Evolutionary conservation across 176 grass and related monocot species (phyloP), one percentile per base, ranked within the genome.

Genomic region (Phoenix roebelenii): DNA sequence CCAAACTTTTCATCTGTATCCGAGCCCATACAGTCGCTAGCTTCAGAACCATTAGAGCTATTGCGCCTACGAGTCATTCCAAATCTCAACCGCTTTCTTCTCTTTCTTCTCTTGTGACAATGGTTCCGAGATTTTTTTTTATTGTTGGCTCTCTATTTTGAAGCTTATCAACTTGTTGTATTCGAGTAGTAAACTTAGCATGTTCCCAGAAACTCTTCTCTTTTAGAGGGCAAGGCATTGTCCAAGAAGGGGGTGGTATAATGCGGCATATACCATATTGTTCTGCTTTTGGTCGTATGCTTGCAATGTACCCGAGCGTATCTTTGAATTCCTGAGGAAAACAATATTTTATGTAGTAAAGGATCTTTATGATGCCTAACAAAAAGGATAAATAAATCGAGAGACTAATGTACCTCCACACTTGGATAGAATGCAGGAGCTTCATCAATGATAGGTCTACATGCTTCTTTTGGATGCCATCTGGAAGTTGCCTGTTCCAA

Each of bases 91-190:
- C 84, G 75, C 66, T 88, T 91, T 88, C 84, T 85, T 67, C 80
- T 77, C 75, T 57, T 95, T 66, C 77, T 85, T 80, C 71, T 88
- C 70, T 61, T 97, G 19, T 90, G 80, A 62, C 54, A 72, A 74
- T 49, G 86, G 68, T 59, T 72, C 65, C 81, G 82, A 32, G 57
- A 54, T 74, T 72, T 88, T 97, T 35, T 81, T 97, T 20, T 20
- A 20, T 20, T 58, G 28, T 54, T 17, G 93, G 87, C 44, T 88
- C 76, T 24, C 93, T 71, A 60, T 97, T 97, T 54, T 97, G 93
- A 74, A 97, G 87, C 78, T 91, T 97, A 59, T 97, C 78, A 76
- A 97, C 92, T 76, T 91, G 65, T 74, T 97, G 92, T 58, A 97
- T 57, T 68, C 92, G 81, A 66, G 92, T 97, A 68, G 80, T 91